Percentiles rank a stretch among this genome's conserved stretches.
phyloP scores from a whole-genome alignment of 257 asterid genomes.

The Solanum habrochaites region DNA sequence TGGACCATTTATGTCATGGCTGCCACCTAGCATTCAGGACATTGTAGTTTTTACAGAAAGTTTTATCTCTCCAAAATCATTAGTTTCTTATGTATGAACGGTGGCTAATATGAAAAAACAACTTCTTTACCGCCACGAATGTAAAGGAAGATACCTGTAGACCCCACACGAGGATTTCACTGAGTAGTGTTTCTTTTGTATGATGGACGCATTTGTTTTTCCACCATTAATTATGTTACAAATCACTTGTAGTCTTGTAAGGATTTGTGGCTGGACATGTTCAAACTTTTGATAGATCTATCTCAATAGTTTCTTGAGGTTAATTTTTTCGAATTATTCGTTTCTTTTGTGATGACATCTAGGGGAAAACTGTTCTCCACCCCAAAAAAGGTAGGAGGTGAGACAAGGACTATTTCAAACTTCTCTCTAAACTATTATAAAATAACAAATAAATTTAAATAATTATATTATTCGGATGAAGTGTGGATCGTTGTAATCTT shows the following conservation, averaged over 20 bases:
- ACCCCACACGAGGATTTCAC: no score
- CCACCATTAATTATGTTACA: neutral
- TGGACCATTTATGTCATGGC: neutral
- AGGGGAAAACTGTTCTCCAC: no score
- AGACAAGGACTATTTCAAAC: no score
- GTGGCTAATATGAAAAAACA: neutral
- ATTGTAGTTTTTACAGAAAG: neutral
- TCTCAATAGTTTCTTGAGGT: neutral
- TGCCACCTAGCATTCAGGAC: neutral
- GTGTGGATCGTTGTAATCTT: no score
- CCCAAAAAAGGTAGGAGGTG: no score
- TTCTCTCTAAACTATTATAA: no score
- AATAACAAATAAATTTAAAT: no score
- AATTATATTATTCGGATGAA: no score
- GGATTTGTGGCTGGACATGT: neutral
- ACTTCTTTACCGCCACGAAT: neutral
- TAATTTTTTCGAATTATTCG: neutral
- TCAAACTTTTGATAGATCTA: neutral
- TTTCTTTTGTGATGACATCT: neutral
- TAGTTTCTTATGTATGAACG: neutral
- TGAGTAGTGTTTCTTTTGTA: no score
- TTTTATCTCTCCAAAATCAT: neutral
- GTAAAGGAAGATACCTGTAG: no score
- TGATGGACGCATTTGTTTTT: neutral
- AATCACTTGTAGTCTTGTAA: neutral